Evolutionary conservation across 2,329 filamentous ascomycete species (phyloP), one percentile per base, ranked within the genome.

Genomic region (Ophiocordyceps robertsii): DNA sequence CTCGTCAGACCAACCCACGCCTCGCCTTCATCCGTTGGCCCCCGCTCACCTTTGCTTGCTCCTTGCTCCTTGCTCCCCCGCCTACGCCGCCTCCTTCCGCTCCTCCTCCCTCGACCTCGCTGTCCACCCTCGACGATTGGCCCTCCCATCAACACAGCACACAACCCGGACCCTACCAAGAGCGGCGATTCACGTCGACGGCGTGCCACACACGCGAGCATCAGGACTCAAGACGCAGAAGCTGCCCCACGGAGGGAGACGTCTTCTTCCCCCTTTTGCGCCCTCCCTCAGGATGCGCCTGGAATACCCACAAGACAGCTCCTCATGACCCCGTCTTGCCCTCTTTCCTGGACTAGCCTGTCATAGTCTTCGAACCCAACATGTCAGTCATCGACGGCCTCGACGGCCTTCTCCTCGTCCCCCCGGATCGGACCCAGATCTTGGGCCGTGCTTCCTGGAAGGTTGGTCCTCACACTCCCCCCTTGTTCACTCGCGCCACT

Each of bases 361-460:
- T 16, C 16, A 17, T 10, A n/a, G 16, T 16, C 29, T 40, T 33
- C 19, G n/a, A 35, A 41, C 40, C 35, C 35, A 17, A 8, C 3
- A 16, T 17, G 37, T 42, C 43, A 40, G 52, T 45, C 46, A 65
- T 65, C 60, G 62, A 66, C 32, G 54, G 50, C 45, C 52, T 67
- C 41, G 68, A 72, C 47, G 70, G 70, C 29, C 53, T 65, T 46
- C 60, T 74, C 51, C 54, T 71, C 52, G 64, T 70, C 33, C 70
- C 70, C 37, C 70, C 70, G 31, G 70, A 74, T 42, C 60, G 70
- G 40, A 63, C 63, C 42, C 67, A 69, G 47, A 68, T 74, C 37
- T 63, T 74, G 40, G 68, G 69, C 37, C 61, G 69, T 48, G 64
- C 69, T 39, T 51, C 66, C 38, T 74, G 70, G 70, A 74, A 74